Evolutionary conservation across 2,329 filamentous ascomycete genomes (phyloP), one percentile per base, ranked within the genome.

Genomic region (Hypoxylon sp.): DNA sequence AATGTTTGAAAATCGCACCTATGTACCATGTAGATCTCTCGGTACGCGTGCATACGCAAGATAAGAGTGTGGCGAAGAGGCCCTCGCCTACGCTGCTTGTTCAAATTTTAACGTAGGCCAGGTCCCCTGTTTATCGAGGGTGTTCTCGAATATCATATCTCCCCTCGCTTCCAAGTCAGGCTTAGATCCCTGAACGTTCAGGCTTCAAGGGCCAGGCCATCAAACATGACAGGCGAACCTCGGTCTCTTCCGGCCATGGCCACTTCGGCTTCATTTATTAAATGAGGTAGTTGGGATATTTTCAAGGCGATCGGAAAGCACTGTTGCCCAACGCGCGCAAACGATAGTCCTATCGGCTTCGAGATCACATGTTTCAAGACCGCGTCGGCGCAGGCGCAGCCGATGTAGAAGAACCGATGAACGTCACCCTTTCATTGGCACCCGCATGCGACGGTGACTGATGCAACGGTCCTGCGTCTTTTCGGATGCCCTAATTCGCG

Each of bases 391-490:
- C 29, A 30, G 57, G 47, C 50, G 60, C 57, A 67, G 51, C 58
- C 51, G 54, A 56, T 43, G 54, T 23, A 57, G 43, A 67, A 39
- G 52, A 61, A 27, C 30, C 29, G 51, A 34, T 23, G 34, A 57
- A 62, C 37, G 60, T 56, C 19, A 67, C 64, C 64, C 58, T 68
- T 55, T 39, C 61, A 63, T 56, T 27, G 41, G 48, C 59, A 63
- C 45, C 65, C 61, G 65, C 46, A 68, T 70, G 65, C 55, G 48
- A 70, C 67, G 39, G 67, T 70, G 67, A 63, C 64, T 43, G 43
- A 65, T 65, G 63, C 50, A 37, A 70, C 64, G 61, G 64, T 63
- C 37, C 67, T 68, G 55, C 59, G 29, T 65, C 48, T 57, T 55
- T 64, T 63, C 60, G 2, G 27, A 39, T 16, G 14, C 43, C 14